Percentiles rank a stretch among this genome's conserved stretches.
These are phyloP conservation scores for Raphanus sativus DNA, from an alignment of 345 rosid genomes.

Conservation along the genomic window DNA sequence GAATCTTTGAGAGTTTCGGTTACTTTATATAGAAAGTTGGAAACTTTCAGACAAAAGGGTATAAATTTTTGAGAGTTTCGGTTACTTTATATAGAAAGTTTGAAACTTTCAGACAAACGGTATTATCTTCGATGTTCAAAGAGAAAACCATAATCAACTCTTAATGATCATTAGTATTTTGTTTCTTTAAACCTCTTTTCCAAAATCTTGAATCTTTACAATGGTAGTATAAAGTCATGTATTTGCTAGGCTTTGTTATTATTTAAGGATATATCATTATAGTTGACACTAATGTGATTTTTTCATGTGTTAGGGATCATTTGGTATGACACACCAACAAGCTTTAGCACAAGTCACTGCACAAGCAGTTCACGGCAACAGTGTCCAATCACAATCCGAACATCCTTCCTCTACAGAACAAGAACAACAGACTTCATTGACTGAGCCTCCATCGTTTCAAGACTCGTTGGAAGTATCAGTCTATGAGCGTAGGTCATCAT, in stretches of 20 bases:
- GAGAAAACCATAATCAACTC: not conserved
- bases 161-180: not conserved
- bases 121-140: conserved; percentile 10
- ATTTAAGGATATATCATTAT: not conserved
- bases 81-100: not conserved
- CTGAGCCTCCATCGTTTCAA: too few species aligned
- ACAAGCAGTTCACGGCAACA: conserved; percentile 60
- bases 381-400: conserved; percentile 41
- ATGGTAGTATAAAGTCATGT: not conserved
- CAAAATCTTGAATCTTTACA: conserved; percentile 3
- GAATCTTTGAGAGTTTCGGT: not conserved
- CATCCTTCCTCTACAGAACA: conserved; percentile 43
- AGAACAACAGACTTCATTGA: not conserved
- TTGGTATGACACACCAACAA: conserved; percentile 84
- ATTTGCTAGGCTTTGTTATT: not conserved
- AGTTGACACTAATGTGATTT: conserved; percentile 2
- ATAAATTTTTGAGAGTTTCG: not conserved
- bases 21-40: not conserved
- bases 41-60: conserved; percentile 11
- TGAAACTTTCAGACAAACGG: conserved; percentile 12
- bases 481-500: conserved; percentile 38
- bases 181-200: not conserved
- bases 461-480: conserved; percentile 30
- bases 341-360: conserved; percentile 82
- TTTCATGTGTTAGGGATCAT: conserved; percentile 51